phyloP scores from a whole-genome alignment of 2,329 filamentous ascomycete genomes.

The Aspergillaceae sp. region DNA sequence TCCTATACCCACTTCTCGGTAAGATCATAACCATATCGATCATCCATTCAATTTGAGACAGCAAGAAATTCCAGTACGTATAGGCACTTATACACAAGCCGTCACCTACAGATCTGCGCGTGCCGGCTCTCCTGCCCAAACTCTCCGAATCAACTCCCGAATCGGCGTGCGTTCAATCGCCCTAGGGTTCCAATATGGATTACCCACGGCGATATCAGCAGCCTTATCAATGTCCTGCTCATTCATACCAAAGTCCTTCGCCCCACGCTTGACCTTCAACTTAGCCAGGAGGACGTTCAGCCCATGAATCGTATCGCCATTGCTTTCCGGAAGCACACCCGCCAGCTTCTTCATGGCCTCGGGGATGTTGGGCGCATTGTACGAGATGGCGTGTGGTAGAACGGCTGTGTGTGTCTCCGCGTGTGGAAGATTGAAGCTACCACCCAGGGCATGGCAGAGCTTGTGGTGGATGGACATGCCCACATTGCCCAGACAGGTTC shows the following conservation, averaged over 20 bases:
- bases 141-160: constrained; percentile 49
- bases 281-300: constrained; percentile 49
- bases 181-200: constrained; percentile 54
- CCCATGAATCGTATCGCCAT: constrained; percentile 51
- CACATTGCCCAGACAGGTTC: constrained; percentile 50
- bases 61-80: background rate
- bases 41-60: no score
- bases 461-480: constrained; percentile 61
- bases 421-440: constrained; percentile 55
- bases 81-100: constrained; percentile 2
- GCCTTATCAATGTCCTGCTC: constrained; percentile 54
- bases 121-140: constrained; percentile 54
- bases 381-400: constrained; percentile 54
- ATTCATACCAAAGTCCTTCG: constrained; percentile 51
- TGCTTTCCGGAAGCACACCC: constrained; percentile 45
- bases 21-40: no score
- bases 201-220: constrained; percentile 49
- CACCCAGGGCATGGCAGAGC: constrained; percentile 57
- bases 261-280: constrained; percentile 44
- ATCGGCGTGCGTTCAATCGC: constrained; percentile 45
- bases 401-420: constrained; percentile 58
- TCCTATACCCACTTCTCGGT: background rate
- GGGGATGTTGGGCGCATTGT: constrained; percentile 50
- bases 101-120: constrained; percentile 41
- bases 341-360: constrained; percentile 47